Evolutionary conservation across 306 rosid species (phyloP), one percentile per base, ranked within the genome.

Genomic region (Begonia loranthoides): DNA sequence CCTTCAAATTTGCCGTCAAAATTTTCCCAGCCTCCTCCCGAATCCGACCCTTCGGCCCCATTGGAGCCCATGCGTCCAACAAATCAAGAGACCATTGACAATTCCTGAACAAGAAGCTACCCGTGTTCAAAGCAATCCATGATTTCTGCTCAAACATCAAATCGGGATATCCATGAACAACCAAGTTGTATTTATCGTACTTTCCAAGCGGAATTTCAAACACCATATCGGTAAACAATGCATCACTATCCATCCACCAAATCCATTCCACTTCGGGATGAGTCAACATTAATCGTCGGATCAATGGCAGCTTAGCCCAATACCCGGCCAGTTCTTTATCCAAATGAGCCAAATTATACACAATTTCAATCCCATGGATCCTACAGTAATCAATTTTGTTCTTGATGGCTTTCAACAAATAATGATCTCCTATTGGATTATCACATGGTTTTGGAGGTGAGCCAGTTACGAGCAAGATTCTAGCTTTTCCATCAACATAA

Each of bases 161-260:
- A 61, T 90, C 99, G 15, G 99, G 99, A 56, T 90, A 90, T 0
- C 99, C 99, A 52, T 90, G 99, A 61, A 86, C 77, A 1, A 90
- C 99, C 64, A 92, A 55, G 57, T 92, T 92, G 21, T 80, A 80
- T 0, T 64, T 57, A 36, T 67, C 63, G 61, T 90, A 90, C 82
- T 82, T 90, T 0, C 60, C 44, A 38, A 80, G 49, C 0, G 99
- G 99, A 55, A 90, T 73, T 65, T 90, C 77, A 46, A 86, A 90
- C 15, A 86, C 82, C 92, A 90, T 82, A 21, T 90, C 99, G 3
- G 99, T 90, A 45, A 90, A 90, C 50, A 90, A 67, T 0, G 99
- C 99, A 78, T 90, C 99, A 64, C 99, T 92, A 21, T 92, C 99
- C 99, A 90, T 82, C 99, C 99, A 90, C 99, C 99, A 90, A 73